Percentiles rank a stretch among this genome's conserved stretches.
Conservation (phyloP, 2,329 filamentous ascomycete species). For the Periconia digitata region DNA sequence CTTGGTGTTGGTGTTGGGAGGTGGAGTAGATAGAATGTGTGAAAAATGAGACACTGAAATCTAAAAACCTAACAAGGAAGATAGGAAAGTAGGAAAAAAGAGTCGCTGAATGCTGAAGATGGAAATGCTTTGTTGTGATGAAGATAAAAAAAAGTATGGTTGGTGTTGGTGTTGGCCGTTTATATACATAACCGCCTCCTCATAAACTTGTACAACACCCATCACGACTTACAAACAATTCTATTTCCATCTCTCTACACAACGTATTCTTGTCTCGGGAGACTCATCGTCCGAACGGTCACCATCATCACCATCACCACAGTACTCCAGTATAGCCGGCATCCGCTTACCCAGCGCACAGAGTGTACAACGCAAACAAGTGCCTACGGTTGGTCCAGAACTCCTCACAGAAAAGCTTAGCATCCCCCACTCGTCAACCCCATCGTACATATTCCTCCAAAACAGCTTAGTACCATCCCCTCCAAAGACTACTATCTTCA, state of each 20-base stretch:
- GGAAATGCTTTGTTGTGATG: neutral
- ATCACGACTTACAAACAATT: too few relatives aligned
- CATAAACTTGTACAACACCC: too few relatives aligned
- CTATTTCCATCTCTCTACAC: too few relatives aligned
- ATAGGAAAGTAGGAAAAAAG: neutral
- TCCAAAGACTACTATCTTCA: too few relatives aligned
- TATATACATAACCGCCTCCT: neutral
- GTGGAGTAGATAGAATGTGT: neutral
- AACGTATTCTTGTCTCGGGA: too few relatives aligned
- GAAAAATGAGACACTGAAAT: neutral
- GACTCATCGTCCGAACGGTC: too few relatives aligned
- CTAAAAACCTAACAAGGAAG: neutral
- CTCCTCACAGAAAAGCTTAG: neutral
- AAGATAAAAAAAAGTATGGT: neutral
- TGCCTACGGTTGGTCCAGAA: neutral
- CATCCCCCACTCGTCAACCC: too few relatives aligned
- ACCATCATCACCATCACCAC: too few relatives aligned
- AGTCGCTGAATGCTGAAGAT: neutral
- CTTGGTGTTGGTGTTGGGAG: neutral
- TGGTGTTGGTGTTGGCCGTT: neutral
- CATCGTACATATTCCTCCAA: too few relatives aligned
- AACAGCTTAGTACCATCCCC: neutral
- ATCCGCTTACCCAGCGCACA: neutral
- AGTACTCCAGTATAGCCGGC: neutral
- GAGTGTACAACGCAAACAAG: neutral